These are phyloP conservation scores for Paramecium biaurelia DNA, from an alignment of 73 alveolate genomes.

Conservation along the genomic window DNA sequence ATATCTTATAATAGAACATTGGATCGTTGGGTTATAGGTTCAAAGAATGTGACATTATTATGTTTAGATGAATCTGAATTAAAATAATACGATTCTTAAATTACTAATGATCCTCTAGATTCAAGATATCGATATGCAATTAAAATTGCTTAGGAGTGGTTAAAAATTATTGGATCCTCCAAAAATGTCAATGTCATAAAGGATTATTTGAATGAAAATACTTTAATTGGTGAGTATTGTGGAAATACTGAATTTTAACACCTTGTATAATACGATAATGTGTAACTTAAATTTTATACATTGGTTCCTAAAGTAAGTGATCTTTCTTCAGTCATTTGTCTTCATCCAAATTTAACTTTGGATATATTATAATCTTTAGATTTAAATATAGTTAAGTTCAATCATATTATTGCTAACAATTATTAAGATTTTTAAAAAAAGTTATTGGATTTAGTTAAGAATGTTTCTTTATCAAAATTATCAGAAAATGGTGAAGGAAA, in stretches of 20 bases:
- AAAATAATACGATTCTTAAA: not conserved
- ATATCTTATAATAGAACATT: not conserved
- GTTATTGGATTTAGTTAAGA: not conserved
- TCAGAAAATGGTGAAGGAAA: not conserved
- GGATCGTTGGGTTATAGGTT: not conserved
- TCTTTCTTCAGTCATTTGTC: not conserved
- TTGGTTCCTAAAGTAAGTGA: not conserved
- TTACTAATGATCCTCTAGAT: not conserved
- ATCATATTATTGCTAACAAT: not conserved
- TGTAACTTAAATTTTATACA: not conserved
- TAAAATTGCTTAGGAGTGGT: not conserved
- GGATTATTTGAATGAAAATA: not conserved
- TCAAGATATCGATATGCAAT: not conserved
- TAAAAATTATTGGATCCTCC: not conserved
- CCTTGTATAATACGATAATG: not conserved
- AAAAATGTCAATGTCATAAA: not conserved
- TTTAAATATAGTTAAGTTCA: not conserved
- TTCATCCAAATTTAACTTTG: not conserved
- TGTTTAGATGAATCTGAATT: not conserved
- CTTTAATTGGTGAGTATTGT: slow-evolving; percentile 29
- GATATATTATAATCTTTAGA: not conserved
- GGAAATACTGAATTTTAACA: slow-evolving; percentile 13
- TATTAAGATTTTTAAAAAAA: not conserved
- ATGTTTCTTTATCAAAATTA: not conserved
- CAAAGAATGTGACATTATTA: not conserved